A percentile compares a stretch with the other conserved stretches of the same genome.
Evolutionary conservation across 2,329 filamentous ascomycete genomes (phyloP).

Genomic region (Neurospora crassa): DNA sequence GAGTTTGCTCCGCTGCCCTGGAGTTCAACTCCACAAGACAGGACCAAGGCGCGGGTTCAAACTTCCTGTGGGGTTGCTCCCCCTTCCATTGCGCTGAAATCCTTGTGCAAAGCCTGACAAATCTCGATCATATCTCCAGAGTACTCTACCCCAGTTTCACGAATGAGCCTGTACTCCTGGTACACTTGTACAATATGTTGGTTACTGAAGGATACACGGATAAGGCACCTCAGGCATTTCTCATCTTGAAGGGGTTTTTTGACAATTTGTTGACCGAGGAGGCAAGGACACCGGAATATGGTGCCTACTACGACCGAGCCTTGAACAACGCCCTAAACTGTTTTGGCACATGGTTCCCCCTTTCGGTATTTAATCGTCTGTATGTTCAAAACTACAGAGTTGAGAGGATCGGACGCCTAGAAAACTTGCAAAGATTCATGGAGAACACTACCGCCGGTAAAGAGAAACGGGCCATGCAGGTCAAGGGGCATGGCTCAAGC

Average conservation of each 20-base stretch:
- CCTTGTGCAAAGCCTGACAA: not conserved
- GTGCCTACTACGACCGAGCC: not conserved
- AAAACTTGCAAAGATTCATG: not conserved
- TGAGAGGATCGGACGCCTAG: not conserved
- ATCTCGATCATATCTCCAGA: not conserved
- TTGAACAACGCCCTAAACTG: not conserved
- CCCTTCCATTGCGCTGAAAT: not conserved
- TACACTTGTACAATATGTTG: not conserved
- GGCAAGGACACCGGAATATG: not conserved
- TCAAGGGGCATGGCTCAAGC: not conserved
- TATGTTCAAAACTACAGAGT: not conserved
- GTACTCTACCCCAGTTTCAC: not conserved
- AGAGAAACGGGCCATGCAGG: not conserved
- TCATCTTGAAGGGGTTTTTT: not conserved
- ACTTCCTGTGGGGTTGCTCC: not conserved
- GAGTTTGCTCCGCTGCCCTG: not conserved
- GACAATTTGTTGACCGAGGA: not conserved
- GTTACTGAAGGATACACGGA: not conserved
- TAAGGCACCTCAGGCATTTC: not conserved
- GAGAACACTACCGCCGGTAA: not conserved
- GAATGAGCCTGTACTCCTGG: not conserved
- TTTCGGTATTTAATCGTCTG: not conserved
- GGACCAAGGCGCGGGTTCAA: not conserved
- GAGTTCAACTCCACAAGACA: not conserved
- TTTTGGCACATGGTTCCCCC: not conserved